These are phyloP conservation scores for Pelargonium citronellum DNA, from an alignment of 441 rosid species.

Conservation along the genomic window DNA sequence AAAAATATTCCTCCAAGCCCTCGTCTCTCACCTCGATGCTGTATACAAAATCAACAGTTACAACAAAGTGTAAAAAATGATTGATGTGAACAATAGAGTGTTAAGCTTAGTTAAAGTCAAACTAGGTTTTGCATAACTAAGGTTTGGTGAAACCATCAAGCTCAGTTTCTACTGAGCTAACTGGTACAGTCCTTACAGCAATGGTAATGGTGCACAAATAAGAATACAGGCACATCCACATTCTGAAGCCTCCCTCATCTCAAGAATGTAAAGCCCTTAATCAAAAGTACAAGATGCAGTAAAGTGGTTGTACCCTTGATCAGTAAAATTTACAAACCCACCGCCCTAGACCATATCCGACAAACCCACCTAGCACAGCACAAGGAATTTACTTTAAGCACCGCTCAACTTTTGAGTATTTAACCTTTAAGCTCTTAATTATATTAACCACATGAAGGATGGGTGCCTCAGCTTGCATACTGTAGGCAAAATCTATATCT, in stretches of 20 bases:
- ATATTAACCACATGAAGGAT: not conserved
- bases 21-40: conserved; percentile 91
- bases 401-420: not conserved
- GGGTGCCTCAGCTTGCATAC: not conserved
- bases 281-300: not conserved
- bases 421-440: not conserved
- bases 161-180: not conserved
- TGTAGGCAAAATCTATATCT: not conserved
- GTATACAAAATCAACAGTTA: conserved; percentile 25
- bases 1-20: conserved; percentile 97
- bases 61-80: conserved; percentile 13
- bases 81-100: not conserved
- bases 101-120: not conserved
- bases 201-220: not conserved
- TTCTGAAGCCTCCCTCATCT: not conserved
- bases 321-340: not conserved
- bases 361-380: not conserved
- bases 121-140: not conserved
- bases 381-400: not conserved
- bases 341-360: not conserved
- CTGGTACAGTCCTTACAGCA: not conserved
- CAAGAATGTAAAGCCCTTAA: not conserved
- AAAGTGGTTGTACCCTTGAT: not conserved
- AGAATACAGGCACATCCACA: not conserved
- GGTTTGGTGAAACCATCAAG: not conserved